Conservation (phyloP, 2,329 filamentous ascomycete genomes). For the Aspergillus fructus region DNA sequence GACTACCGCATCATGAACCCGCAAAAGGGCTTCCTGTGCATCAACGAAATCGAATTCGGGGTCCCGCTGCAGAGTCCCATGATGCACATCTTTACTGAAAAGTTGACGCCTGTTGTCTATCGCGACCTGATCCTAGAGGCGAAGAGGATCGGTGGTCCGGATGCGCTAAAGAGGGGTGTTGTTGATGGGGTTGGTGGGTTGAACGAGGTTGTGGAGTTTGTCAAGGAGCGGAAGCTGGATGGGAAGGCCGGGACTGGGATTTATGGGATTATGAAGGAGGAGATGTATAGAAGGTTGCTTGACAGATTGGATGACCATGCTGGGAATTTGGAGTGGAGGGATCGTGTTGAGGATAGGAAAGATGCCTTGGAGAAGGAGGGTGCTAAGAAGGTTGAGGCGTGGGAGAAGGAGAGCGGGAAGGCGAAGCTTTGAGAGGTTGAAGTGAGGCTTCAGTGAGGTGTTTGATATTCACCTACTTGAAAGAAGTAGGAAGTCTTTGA, state of each 20-base stretch:
- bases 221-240: conserved; percentile 59
- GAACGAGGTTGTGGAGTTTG: conserved; percentile 61
- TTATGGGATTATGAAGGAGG: conserved; percentile 70
- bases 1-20: conserved; percentile 79
- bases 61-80: conserved; percentile 73
- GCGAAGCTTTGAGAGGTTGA: conserved; percentile 26
- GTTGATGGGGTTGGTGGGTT: conserved; percentile 68
- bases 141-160: conserved; percentile 61
- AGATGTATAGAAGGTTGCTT: conserved; percentile 71
- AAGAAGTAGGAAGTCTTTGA: not conserved
- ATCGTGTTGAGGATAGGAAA: conserved; percentile 52
- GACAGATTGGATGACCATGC: conserved; percentile 55
- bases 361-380: conserved; percentile 49
- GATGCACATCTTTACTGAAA: conserved; percentile 71
- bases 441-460: not conserved
- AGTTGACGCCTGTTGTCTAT: conserved; percentile 57
- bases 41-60: conserved; percentile 81
- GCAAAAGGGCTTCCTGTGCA: conserved; percentile 68
- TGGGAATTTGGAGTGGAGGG: conserved; percentile 44
- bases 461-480: not conserved
- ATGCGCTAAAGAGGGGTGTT: conserved; percentile 65
- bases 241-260: conserved; percentile 64
- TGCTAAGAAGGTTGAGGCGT: conserved; percentile 20
- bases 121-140: conserved; percentile 72
- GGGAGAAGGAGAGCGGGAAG: conserved; percentile 6